These are phyloP conservation scores for Pythium aquatile DNA, from an alignment of 352 stramenopile genomes.

Conservation along the genomic window DNA sequence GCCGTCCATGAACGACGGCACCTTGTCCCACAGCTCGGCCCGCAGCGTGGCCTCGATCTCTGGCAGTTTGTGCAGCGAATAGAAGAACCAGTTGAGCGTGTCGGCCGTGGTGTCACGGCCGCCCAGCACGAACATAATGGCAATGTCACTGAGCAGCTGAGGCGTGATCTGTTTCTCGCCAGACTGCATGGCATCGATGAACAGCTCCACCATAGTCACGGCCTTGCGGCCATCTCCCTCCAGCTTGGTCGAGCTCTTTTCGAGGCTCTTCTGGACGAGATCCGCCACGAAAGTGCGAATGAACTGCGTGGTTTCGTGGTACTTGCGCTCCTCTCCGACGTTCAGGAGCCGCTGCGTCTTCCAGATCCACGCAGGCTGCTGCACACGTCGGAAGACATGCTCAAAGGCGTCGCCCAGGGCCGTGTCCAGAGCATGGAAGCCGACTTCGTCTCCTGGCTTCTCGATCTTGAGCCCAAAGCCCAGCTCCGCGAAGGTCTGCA, in stretches of 20 bases:
- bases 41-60: conserved; percentile 31
- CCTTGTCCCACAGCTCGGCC: conserved; percentile 26
- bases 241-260: not conserved
- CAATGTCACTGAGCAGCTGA: conserved; percentile 38
- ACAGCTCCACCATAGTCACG: conserved; percentile 23
- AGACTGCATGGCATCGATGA: conserved; percentile 22
- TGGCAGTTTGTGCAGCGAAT: conserved; percentile 35
- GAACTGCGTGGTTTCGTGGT: conserved; percentile 2
- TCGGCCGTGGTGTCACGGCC: conserved; percentile 51
- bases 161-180: conserved; percentile 17
- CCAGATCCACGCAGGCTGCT: conserved; percentile 19
- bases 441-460: not conserved
- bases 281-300: conserved; percentile 15
- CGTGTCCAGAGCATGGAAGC: conserved; percentile 14
- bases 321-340: conserved; percentile 13
- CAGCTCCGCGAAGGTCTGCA: conserved; percentile 30
- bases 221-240: not conserved
- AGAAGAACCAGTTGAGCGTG: conserved; percentile 47
- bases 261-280: conserved; percentile 14
- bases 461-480: conserved; percentile 28
- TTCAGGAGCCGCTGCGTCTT: conserved; percentile 17
- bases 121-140: conserved; percentile 48
- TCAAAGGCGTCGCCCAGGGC: conserved; percentile 6
- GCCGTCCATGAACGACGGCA: conserved; percentile 21
- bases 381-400: conserved; percentile 14